phyloP scores from a whole-genome alignment of 1,284 basidiomycete genomes.

The Naganishia albida region DNA sequence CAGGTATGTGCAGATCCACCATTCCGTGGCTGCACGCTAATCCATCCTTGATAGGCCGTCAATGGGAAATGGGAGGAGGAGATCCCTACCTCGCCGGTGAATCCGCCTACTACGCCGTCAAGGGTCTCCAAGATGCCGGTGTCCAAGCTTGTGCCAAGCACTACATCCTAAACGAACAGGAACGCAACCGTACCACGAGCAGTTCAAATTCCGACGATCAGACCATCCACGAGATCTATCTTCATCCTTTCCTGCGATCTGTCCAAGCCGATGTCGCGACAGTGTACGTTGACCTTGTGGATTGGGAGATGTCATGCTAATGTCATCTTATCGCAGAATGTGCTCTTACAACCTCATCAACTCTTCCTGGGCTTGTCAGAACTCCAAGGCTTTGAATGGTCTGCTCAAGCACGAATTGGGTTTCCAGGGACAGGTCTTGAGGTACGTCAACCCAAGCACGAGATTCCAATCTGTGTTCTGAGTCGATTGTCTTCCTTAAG shows the following conservation, averaged over 20 bases:
- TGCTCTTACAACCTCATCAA: constrained; percentile 65
- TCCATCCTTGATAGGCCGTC: constrained; percentile 15
- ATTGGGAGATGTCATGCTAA: background rate
- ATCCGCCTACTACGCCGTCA: constrained; percentile 70
- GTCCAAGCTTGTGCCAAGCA: constrained; percentile 73
- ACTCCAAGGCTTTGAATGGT: constrained; percentile 67
- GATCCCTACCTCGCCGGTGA: constrained; percentile 67
- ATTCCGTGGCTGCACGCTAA: background rate
- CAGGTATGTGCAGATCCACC: background rate
- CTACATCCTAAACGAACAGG: constrained; percentile 54
- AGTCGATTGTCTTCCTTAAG: background rate
- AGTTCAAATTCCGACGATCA: constrained; percentile 74
- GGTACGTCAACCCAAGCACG: background rate
- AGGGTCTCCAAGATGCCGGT: constrained; percentile 70
- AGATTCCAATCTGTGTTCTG: background rate
- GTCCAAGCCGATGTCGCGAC: constrained; percentile 74
- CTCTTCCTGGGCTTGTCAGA: constrained; percentile 66
- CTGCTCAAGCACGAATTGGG: constrained; percentile 71
- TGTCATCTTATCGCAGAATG: constrained; percentile 56
- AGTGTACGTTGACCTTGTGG: constrained; percentile 45
- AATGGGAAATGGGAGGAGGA: constrained; percentile 53
- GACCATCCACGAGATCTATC: constrained; percentile 56
- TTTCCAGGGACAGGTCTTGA: constrained; percentile 68
- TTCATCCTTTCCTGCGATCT: constrained; percentile 65
- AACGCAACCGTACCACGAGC: constrained; percentile 53